These are phyloP conservation scores for Pythium volutum DNA, from an alignment of 352 stramenopile species.

Conservation along the genomic window DNA sequence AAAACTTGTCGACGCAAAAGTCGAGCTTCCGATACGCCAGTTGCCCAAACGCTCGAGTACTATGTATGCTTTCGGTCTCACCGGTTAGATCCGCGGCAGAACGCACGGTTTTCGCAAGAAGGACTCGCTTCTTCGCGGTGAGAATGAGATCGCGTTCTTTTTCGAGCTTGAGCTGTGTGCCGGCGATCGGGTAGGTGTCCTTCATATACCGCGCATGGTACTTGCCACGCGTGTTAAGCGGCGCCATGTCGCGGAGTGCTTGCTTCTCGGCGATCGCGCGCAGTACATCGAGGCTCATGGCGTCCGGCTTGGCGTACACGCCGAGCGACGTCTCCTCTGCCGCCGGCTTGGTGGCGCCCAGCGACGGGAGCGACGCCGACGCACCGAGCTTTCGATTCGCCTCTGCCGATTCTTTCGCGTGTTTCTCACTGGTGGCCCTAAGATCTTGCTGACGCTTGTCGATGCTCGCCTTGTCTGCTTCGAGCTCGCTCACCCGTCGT, in stretches of 20 bases:
- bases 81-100: neutral
- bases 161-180: slow-evolving; percentile 64
- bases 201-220: slow-evolving; percentile 72
- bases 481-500: slow-evolving; percentile 18
- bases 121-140: slow-evolving; percentile 62
- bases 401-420: neutral
- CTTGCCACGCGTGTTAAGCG: slow-evolving; percentile 56
- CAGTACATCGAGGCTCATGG: slow-evolving; percentile 36
- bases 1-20: slow-evolving; percentile 43
- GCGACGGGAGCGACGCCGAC: slow-evolving; percentile 6
- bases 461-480: slow-evolving; percentile 16
- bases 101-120: slow-evolving; percentile 31
- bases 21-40: slow-evolving; percentile 46
- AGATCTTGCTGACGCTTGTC: neutral
- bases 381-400: neutral
- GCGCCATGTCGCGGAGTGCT: slow-evolving; percentile 28
- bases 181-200: slow-evolving; percentile 68
- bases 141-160: slow-evolving; percentile 56
- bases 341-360: neutral
- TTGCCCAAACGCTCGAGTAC: neutral
- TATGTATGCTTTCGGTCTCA: neutral
- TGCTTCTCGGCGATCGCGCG: slow-evolving; percentile 47
- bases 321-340: slow-evolving; percentile 12
- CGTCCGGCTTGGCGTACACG: slow-evolving; percentile 51
- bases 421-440: neutral